phyloP scores from a whole-genome alignment of 2,329 filamentous ascomycete genomes.

The Calycina herbarum region DNA sequence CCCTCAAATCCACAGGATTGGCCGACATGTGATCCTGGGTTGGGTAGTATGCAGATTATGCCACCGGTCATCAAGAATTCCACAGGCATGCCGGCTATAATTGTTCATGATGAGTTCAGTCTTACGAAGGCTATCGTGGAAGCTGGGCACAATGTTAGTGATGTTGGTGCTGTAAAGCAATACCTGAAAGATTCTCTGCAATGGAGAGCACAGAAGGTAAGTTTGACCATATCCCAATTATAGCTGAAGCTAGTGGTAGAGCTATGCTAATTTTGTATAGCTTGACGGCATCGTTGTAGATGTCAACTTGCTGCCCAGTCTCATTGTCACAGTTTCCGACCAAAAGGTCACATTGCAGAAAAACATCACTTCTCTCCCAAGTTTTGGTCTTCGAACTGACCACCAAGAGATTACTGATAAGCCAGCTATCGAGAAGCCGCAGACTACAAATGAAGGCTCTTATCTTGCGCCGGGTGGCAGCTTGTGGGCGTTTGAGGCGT shows the following conservation, averaged over 20 bases:
- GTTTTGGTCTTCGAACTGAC: conserved; percentile 27
- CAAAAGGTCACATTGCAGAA: conserved; percentile 24
- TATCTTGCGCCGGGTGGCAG: not conserved
- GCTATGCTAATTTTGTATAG: conserved; percentile 13
- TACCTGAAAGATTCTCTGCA: conserved; percentile 29
- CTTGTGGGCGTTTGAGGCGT: not conserved
- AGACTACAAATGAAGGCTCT: not conserved
- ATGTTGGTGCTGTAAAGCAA: conserved; percentile 17
- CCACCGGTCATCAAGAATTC: conserved; percentile 21
- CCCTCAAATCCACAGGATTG: conserved; percentile 28
- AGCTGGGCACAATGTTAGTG: conserved; percentile 15
- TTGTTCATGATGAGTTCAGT: conserved; percentile 29
- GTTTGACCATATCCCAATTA: not conserved
- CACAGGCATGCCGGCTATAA: conserved; percentile 14
- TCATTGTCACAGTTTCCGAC: conserved; percentile 27
- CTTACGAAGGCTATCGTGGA: conserved; percentile 18
- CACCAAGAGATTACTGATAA: conserved; percentile 27
- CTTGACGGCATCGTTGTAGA: conserved; percentile 25
- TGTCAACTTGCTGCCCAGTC: conserved; percentile 18
- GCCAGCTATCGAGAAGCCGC: not conserved
- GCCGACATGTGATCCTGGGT: conserved; percentile 16
- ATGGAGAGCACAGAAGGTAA: conserved; percentile 34
- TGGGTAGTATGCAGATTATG: conserved; percentile 30
- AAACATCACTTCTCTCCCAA: conserved; percentile 26
- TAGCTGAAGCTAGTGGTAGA: not conserved